Evolutionary conservation across 164 flowering plant species (phyloP).

Genomic region (Sedum album): DNA sequence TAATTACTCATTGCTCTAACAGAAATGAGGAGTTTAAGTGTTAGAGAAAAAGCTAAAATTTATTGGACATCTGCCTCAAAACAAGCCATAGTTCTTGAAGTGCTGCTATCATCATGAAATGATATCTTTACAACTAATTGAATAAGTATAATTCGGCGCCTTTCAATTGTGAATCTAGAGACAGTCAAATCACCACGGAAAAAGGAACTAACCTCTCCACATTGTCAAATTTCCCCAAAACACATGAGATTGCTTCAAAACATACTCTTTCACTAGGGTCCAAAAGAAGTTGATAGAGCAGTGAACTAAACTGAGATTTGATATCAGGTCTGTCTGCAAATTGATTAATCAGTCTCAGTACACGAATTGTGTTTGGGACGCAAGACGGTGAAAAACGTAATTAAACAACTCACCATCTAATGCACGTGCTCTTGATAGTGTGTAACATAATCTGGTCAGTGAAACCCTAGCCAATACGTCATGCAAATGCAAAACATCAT

Average conservation of each 20-base stretch:
- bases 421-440: slow-evolving; percentile 80
- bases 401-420: slow-evolving; percentile 61
- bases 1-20: not conserved
- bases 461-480: slow-evolving; percentile 98
- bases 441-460: slow-evolving; percentile 82
- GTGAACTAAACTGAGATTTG: slow-evolving; percentile 76
- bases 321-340: slow-evolving; percentile 84
- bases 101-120: not conserved
- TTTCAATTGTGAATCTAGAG: not conserved
- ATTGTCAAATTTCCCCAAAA: slow-evolving; percentile 78
- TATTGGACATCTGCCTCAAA: not conserved
- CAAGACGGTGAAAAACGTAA: not conserved
- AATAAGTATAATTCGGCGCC: not conserved
- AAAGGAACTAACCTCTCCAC: slow-evolving; percentile 52
- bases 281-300: slow-evolving; percentile 92
- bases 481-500: slow-evolving; percentile 91
- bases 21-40: not conserved
- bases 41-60: not conserved
- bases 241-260: slow-evolving; percentile 91
- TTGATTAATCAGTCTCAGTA: not conserved
- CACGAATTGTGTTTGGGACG: not conserved
- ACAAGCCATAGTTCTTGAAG: not conserved
- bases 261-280: slow-evolving; percentile 99
- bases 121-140: not conserved
- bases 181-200: not conserved